Conservation (phyloP, 1,284 basidiomycete genomes). For the Ganoderma boninense region DNA sequence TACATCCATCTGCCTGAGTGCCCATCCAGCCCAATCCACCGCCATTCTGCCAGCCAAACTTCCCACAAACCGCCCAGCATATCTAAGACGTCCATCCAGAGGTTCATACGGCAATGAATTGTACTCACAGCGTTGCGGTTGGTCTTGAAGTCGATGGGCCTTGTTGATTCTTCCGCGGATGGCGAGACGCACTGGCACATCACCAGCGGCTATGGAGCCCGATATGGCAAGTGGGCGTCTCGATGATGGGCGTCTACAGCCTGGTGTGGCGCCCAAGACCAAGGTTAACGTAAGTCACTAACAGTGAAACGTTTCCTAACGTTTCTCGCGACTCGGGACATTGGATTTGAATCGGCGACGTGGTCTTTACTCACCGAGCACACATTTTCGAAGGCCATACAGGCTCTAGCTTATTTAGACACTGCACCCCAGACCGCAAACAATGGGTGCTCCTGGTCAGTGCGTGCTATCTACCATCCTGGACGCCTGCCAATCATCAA, state of each 20-base stretch:
- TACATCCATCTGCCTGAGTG: constrained; percentile 45
- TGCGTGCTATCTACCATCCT: neutral
- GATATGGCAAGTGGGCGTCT: constrained; percentile 22
- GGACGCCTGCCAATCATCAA: neutral
- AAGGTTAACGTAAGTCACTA: neutral
- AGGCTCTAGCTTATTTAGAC: neutral
- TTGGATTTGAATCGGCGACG: neutral
- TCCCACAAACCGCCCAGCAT: constrained; percentile 17
- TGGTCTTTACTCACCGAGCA: neutral
- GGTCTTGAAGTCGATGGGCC: constrained; percentile 49
- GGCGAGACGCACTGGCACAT: constrained; percentile 18
- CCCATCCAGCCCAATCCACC: constrained; percentile 47
- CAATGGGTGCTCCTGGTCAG: constrained; percentile 8
- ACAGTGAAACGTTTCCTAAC: too few relatives aligned
- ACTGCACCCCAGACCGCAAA: neutral
- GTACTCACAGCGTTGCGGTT: constrained; percentile 38
- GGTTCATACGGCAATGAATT: constrained; percentile 22
- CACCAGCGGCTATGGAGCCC: constrained; percentile 26
- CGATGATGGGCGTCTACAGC: constrained; percentile 12
- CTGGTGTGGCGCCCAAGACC: neutral
- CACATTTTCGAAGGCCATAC: neutral
- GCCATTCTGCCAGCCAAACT: constrained; percentile 14
- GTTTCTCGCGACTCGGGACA: too few relatives aligned
- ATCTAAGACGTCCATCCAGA: constrained; percentile 26
- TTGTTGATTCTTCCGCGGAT: constrained; percentile 33